Conservation (phyloP, 495 filamentous ascomycete species). For the Beverwykella pulmonaria region DNA sequence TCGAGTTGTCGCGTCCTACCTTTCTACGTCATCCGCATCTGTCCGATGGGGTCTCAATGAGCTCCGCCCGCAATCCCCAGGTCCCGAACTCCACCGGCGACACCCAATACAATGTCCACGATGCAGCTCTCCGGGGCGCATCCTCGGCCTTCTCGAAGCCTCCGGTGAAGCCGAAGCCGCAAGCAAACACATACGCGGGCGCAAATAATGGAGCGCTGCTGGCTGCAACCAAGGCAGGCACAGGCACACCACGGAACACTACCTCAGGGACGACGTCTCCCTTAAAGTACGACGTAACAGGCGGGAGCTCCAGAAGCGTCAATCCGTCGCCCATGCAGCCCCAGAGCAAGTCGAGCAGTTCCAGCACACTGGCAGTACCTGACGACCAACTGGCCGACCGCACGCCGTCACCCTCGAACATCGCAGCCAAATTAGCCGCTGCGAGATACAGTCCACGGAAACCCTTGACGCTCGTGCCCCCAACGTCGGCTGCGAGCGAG, state of each 20-base stretch:
- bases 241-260: constrained; percentile 8
- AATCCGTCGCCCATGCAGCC: constrained; percentile 20
- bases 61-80: constrained; percentile 22
- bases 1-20: not conserved
- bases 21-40: constrained; percentile 10
- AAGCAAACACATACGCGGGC: constrained; percentile 32
- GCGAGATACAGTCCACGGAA: constrained; percentile 35
- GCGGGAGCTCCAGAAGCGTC: constrained; percentile 20
- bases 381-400: constrained; percentile 18
- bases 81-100: constrained; percentile 21
- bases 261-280: constrained; percentile 15
- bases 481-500: not conserved
- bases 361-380: constrained; percentile 34
- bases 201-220: constrained; percentile 35
- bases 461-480: not conserved
- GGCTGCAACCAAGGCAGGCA: constrained; percentile 37
- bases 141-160: constrained; percentile 39
- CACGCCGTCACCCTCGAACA: constrained; percentile 38
- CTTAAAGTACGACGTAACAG: constrained; percentile 27
- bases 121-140: constrained; percentile 40
- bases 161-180: constrained; percentile 34
- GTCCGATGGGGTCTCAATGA: constrained; percentile 38
- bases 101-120: constrained; percentile 39
- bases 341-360: constrained; percentile 30
- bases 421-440: constrained; percentile 39